Conservation (phyloP, 495 filamentous ascomycete genomes). For the Zalerion maritima region DNA sequence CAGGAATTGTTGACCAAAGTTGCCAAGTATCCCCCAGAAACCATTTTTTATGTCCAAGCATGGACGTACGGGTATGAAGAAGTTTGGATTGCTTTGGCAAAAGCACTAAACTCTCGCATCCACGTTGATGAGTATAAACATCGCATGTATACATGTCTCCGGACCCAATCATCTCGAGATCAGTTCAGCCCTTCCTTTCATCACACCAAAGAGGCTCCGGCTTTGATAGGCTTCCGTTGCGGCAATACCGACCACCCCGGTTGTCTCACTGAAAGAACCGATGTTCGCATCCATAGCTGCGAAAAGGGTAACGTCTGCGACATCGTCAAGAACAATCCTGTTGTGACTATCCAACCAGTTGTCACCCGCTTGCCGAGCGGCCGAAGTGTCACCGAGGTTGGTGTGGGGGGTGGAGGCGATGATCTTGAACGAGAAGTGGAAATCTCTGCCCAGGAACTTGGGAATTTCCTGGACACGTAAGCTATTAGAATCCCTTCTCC, state of each 20-base stretch:
- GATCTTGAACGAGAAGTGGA: conserved; percentile 54
- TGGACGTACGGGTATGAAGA: conserved; percentile 95
- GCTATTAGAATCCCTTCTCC: too few relatives aligned
- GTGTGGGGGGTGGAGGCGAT: conserved; percentile 65
- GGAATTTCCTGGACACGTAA: too few relatives aligned
- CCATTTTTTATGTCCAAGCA: conserved; percentile 69
- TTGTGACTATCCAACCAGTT: conserved; percentile 69
- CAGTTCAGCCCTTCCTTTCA: conserved; percentile 21
- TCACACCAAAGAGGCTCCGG: conserved; percentile 42
- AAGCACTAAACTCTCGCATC: conserved; percentile 52
- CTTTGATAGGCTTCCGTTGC: conserved; percentile 59
- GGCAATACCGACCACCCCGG: conserved; percentile 58
- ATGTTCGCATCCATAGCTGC: conserved; percentile 74
- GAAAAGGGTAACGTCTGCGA: conserved; percentile 56
- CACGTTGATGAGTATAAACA: conserved; percentile 76
- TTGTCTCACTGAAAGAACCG: conserved; percentile 49
- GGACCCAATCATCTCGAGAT: conserved; percentile 15
- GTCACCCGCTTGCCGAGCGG: conserved; percentile 42
- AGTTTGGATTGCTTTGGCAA: conserved; percentile 73
- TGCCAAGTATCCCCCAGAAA: conserved; percentile 52
- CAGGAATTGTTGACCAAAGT: conserved; percentile 59
- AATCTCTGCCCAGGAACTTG: too few relatives aligned
- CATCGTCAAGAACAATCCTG: conserved; percentile 34
- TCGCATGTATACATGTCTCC: conserved; percentile 54
- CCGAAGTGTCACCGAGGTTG: conserved; percentile 51